A percentile compares a stretch with the other conserved stretches of the same genome.
Evolutionary conservation across 306 rosid species (phyloP).

Genomic region (Luffa acutangula): DNA sequence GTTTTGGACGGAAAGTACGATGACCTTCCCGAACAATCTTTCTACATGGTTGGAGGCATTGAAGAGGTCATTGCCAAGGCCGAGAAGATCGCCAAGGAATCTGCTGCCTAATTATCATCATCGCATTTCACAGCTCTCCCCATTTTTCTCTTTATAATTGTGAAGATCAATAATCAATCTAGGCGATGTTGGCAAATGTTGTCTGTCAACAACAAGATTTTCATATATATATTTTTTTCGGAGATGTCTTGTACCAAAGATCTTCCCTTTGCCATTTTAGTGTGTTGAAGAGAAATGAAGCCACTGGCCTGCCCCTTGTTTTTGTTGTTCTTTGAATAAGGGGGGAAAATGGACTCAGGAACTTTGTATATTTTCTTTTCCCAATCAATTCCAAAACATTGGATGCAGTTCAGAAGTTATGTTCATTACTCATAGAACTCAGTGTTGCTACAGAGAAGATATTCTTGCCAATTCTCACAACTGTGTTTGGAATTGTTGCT

Average conservation of each 20-base stretch:
- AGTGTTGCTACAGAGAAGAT: neutral
- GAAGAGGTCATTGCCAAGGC: conserved; percentile 94
- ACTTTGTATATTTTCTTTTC: conserved; percentile 29
- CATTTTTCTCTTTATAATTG: conserved; percentile 30
- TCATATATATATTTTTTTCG: conserved; percentile 27
- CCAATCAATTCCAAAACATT: conserved; percentile 19
- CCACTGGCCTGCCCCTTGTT: conserved; percentile 24
- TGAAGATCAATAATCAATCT: conserved; percentile 68
- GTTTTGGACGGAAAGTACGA: conserved; percentile 92
- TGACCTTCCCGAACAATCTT: conserved; percentile 81
- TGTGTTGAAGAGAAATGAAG: conserved; percentile 35
- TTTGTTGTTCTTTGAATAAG: conserved; percentile 35
- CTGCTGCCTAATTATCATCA: conserved; percentile 25
- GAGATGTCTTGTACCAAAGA: conserved; percentile 25
- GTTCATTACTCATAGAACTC: neutral
- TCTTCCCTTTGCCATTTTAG: conserved; percentile 33
- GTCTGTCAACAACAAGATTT: conserved; percentile 47
- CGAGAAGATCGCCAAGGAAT: conserved; percentile 86
- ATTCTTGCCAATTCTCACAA: neutral
- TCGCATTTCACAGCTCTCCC: neutral
- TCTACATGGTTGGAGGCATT: conserved; percentile 98
- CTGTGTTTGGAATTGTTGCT: neutral
- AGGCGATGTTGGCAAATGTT: conserved; percentile 42
- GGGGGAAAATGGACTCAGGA: conserved; percentile 40
- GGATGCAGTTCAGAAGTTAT: conserved; percentile 24